phyloP scores from a whole-genome alignment of 179 eudicot species.

The Nepenthes alata region DNA sequence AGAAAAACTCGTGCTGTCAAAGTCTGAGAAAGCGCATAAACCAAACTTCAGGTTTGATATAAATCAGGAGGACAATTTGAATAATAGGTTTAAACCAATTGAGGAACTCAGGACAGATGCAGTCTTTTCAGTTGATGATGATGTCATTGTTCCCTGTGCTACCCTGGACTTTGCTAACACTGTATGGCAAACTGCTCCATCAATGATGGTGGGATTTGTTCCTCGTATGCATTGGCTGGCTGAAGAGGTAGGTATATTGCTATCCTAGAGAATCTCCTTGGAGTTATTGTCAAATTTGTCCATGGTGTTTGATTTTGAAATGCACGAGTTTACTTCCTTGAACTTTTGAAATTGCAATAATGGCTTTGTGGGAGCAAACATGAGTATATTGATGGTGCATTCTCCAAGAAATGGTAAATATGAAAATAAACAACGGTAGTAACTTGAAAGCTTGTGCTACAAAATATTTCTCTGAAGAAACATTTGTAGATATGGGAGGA shows the following conservation, averaged over 20 bases:
- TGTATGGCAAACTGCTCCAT: constrained; percentile 61
- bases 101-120: constrained; percentile 45
- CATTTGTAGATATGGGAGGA: no score
- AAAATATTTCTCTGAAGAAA: no score
- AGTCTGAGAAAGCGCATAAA: constrained; percentile 31
- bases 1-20: constrained; percentile 20
- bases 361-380: no score
- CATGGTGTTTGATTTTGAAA: no score
- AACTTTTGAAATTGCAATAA: no score
- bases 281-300: no score
- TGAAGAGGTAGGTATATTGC: constrained; percentile 29
- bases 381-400: no score
- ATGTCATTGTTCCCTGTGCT: constrained; percentile 57
- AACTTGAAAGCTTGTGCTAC: no score
- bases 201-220: constrained; percentile 63
- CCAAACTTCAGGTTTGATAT: constrained; percentile 47
- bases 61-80: constrained; percentile 47
- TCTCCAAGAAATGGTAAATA: no score
- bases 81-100: constrained; percentile 61
- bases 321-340: no score
- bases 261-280: no score
- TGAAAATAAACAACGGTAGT: no score
- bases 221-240: constrained; percentile 65
- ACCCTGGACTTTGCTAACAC: constrained; percentile 54
- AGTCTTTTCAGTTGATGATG: constrained; percentile 60